A percentile compares a stretch with the other conserved stretches of the same genome.
Evolutionary conservation across 2,329 filamentous ascomycete genomes (phyloP).

Genomic region (Aureobasidium sp.): DNA sequence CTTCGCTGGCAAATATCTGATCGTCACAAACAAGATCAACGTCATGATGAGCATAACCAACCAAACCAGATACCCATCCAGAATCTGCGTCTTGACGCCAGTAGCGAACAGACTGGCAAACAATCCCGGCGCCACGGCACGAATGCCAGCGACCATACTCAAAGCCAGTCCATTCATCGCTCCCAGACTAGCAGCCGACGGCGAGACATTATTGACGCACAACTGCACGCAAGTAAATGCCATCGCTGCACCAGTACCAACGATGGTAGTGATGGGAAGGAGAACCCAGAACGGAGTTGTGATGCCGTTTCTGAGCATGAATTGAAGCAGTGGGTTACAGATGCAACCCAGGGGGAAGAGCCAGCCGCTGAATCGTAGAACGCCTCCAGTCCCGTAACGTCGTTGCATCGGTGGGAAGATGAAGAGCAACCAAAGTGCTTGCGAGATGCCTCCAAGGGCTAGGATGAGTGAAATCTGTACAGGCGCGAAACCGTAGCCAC

Average conservation of each 20-base stretch:
- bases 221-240: slow-evolving; percentile 65
- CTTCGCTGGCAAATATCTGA: slow-evolving; percentile 30
- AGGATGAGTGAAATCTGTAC: slow-evolving; percentile 61
- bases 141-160: slow-evolving; percentile 53
- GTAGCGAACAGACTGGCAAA: slow-evolving; percentile 63
- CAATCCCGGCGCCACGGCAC: slow-evolving; percentile 59
- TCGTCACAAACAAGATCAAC: slow-evolving; percentile 27
- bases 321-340: slow-evolving; percentile 47
- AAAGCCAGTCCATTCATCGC: slow-evolving; percentile 65
- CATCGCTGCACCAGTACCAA: slow-evolving; percentile 61
- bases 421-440: slow-evolving; percentile 65
- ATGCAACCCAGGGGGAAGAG: slow-evolving; percentile 60
- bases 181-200: slow-evolving; percentile 56
- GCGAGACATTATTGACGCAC: slow-evolving; percentile 66
- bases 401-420: slow-evolving; percentile 62
- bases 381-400: slow-evolving; percentile 57
- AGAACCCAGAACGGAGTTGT: slow-evolving; percentile 52
- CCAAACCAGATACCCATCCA: slow-evolving; percentile 62
- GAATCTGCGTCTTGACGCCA: slow-evolving; percentile 55
- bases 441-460: slow-evolving; percentile 55
- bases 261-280: slow-evolving; percentile 37
- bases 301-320: slow-evolving; percentile 46
- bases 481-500: slow-evolving; percentile 59
- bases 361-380: slow-evolving; percentile 52
- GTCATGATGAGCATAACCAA: slow-evolving; percentile 44